A percentile compares a stretch with the other conserved stretches of the same genome.
These are phyloP conservation scores for Termitomyces sp. DNA, from an alignment of 768 basidiomycete genomes.

Conservation along the genomic window DNA sequence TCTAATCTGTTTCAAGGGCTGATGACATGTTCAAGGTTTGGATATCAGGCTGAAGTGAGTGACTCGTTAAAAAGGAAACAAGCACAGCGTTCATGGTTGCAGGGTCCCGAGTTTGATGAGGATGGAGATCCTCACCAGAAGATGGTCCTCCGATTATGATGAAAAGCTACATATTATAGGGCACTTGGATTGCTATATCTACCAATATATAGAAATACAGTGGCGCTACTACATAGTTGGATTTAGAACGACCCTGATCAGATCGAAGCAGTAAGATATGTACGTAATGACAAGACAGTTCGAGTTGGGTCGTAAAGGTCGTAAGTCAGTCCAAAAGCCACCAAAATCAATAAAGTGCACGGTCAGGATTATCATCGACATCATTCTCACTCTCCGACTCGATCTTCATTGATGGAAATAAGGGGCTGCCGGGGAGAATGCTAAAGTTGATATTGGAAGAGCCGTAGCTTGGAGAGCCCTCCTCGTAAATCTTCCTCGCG, in stretches of 20 bases:
- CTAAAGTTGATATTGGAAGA: constrained; percentile 79
- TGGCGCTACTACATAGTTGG: constrained; percentile 18
- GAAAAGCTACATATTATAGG: constrained; percentile 10
- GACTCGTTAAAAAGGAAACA: constrained; percentile 3
- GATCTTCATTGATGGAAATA: constrained; percentile 54
- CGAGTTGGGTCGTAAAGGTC: constrained; percentile 19
- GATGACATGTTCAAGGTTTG: constrained; percentile 44
- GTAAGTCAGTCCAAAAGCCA: constrained; percentile 13
- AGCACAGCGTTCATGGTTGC: constrained; percentile 5
- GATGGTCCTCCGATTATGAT: constrained; percentile 59
- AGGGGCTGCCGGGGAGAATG: constrained; percentile 66
- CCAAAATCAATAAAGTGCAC: constrained; percentile 18
- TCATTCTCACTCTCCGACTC: constrained; percentile 73
- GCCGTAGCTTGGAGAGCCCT: constrained; percentile 62
- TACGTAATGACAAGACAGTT: constrained; percentile 4
- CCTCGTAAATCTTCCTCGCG: constrained; percentile 82
- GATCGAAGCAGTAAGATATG: constrained; percentile 1
- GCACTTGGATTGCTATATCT: neutral
- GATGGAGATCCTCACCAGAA: constrained; percentile 85
- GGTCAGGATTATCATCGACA: constrained; percentile 36
- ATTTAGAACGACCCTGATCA: constrained; percentile 14
- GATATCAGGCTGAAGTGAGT: constrained; percentile 61
- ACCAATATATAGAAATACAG: constrained; percentile 26
- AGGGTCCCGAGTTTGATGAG: constrained; percentile 75
- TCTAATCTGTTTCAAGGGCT: neutral